Evolutionary conservation across 192 early-diverging fungal species (phyloP), one percentile per base, ranked within the genome.

Genomic region (Helicostylum pulchrum): DNA sequence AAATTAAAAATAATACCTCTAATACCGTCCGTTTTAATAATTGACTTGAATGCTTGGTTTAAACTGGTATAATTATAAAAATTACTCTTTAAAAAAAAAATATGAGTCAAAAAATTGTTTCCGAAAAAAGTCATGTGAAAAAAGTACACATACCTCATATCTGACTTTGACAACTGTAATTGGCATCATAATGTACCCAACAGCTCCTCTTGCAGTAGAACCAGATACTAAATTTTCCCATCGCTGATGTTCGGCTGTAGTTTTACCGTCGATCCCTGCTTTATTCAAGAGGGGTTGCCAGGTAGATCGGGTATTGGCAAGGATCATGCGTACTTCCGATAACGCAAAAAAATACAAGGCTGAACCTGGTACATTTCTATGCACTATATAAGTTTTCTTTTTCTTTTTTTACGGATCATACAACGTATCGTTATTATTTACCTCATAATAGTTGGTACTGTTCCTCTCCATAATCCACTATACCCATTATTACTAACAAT

Each of bases 121-220:
- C 19, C 34, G 2, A 20, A 12, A 26, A 4, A 26, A 39, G 20
- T 14, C 49, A 51, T 49, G 3, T 21, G 15, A 42, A 30, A 21
- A 3, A 34, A 26, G 2, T 31, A 12, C 26, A 53, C 63, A 48
- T 75, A 89, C 89, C 83, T 96, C 95, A 61, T 86, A 95, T 55
- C 92, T 82, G 42, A 94, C 88, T 78, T 97, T 97, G 55, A 97
- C 81, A 36, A 95, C 88, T 0, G 93, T 92, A n/a, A 92, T 85
- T 0, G 95, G 95, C 95, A 97, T 97, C 78, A 95, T 80, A 0
- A 94, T 57, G 61, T 94, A 88, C 6, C 95, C 95, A 21, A 91
- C 86, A 8, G 89, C 66, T 9, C 83, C 88, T 44, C 90, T 73
- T 19, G 91, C 87, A 30, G 82, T 74, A 14, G 84, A 83, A 19